Percentiles rank a stretch among this genome's conserved stretches.
These are phyloP conservation scores for Epichloe sibirici DNA, from an alignment of 2,329 filamentous ascomycete genomes.

Conservation along the genomic window DNA sequence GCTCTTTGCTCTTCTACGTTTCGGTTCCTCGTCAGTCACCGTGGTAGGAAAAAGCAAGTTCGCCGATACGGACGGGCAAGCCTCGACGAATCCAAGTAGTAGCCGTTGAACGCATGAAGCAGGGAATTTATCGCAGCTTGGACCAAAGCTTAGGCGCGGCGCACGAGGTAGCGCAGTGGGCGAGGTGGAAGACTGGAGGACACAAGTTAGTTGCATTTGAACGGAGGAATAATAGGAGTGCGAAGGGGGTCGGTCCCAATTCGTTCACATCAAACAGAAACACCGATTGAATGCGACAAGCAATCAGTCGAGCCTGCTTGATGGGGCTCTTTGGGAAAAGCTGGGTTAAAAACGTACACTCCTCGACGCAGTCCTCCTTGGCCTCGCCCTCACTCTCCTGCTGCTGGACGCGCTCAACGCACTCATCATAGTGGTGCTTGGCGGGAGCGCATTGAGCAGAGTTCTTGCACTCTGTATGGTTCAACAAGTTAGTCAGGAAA, in stretches of 20 bases:
- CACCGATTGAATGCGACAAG: not conserved
- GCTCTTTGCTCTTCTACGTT: constrained; percentile 6
- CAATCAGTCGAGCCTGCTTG: not conserved
- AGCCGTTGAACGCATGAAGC: not conserved
- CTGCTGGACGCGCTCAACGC: constrained; percentile 73
- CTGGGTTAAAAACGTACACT: constrained; percentile 60
- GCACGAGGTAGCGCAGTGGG: constrained; percentile 86
- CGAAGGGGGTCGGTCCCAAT: no score
- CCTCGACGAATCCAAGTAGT: not conserved
- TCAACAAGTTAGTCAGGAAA: constrained; percentile 11
- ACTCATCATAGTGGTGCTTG: constrained; percentile 99
- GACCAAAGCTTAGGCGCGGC: constrained; percentile 94
- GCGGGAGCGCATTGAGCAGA: constrained; percentile 71
- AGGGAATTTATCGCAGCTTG: constrained; percentile 64
- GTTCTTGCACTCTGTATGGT: constrained; percentile 67
- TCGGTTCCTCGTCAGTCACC: not conserved
- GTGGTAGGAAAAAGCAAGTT: not conserved
- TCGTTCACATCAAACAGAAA: constrained; percentile 5
- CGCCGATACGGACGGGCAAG: not conserved
- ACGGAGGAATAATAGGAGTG: not conserved
- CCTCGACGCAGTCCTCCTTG: constrained; percentile 95
- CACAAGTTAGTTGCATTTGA: not conserved
- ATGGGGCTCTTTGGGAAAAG: not conserved
- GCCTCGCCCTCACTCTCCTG: constrained; percentile 56
- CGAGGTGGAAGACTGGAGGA: constrained; percentile 83